Base-by-base conservation (phyloP, 768 basidiomycete genomes). In the Hortiboletus flavorubellus region DNA sequence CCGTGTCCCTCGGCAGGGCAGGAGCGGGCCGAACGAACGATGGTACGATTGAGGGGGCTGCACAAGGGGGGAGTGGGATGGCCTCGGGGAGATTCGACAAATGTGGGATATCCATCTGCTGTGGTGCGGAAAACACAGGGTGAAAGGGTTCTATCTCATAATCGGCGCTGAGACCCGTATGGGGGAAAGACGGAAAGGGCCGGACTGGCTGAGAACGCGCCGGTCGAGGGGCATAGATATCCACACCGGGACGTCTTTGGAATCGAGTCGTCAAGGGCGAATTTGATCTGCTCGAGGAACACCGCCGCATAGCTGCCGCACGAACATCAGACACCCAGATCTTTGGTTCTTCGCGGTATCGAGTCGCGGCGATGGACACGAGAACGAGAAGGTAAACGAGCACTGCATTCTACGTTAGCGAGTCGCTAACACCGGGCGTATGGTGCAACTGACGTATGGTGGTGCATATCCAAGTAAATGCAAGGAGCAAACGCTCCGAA, bases 391-490 rank as follows among this genome's bases (percentile, higher is more conserved):
- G 72, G 66, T 89, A 89, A n/a, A 72, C 55, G 44, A 87, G 64
- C 49, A 87, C 87, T 89, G 54, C 6, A 38, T 38, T 52, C 11
- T 45, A 50, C 41, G 43, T 54, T 23, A 61, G 49, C 45, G 3
- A 49, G 51, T 50, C 31, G 44, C 31, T 16, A 15, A 39, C 3
- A 11, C 29, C n/a, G 23, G 26, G 37, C 8, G 37, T 47, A 26
- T 29, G 35, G 16, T 26, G 50, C 29, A 29, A 75, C 80, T 53
- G 52, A 83, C 81, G 64, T 34, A 68, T 66, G 43, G 68, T 49
- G 29, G 77, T 70, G 60, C 70, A 77, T 40, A 74, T 69, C 86
- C 85, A 87, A 48, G 81, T 75, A 61, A 88, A 86, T 3, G 78
- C 83, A 56, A 83, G 71, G 30, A 89, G 71, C 30, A 85, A 74